Evolutionary conservation across 257 asterid genomes (phyloP), one percentile per base, ranked within the genome.

Genomic region (Verbascum thapsus): DNA sequence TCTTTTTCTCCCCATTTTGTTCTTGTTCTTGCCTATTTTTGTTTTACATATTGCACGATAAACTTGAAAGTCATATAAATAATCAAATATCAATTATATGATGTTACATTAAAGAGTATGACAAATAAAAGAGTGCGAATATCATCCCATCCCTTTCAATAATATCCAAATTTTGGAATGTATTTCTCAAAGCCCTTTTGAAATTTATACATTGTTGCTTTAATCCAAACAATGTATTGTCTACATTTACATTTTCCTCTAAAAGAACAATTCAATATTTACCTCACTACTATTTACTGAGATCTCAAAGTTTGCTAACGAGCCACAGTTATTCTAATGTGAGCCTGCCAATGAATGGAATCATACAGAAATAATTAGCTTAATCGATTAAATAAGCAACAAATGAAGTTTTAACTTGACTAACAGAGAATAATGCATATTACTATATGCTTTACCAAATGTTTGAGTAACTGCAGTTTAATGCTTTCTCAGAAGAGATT

Each of bases 401-500:
- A 5, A 23, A n/a, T 7, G 35, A 4, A 49, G 6, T n/a, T n/a
- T n/a, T 19, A 53, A 39, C 15, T 12, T 18, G n/a, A 34, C 37
- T 38, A 15, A 43, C 45, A 32, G 19, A 16, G 23, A 38, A 16
- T 16, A 19, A 2, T 47, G 52, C 19, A 16, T 44, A 54, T 34
- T 74, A 62, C 74, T 43, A 3, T 17, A 19, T 52, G 15, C 55
- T 53, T 42, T 16, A 30, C 34, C 20, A 50, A 37, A 9, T 8
- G 4, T 20, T 3, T 34, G 32, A 16, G 35, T n/a, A 55, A 49
- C 35, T 45, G 16, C 10, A 23, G n/a, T 41, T 12, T 40, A 55
- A 39, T 63, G 11, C 3, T 15, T 47, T 34, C 34, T 75, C 68
- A 78, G 68, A 32, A 72, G 63, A 63, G 73, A 49, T 75, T 76